Evolutionary conservation across 768 basidiomycete genomes (phyloP).

Genomic region (Tephrocybe sp.): DNA sequence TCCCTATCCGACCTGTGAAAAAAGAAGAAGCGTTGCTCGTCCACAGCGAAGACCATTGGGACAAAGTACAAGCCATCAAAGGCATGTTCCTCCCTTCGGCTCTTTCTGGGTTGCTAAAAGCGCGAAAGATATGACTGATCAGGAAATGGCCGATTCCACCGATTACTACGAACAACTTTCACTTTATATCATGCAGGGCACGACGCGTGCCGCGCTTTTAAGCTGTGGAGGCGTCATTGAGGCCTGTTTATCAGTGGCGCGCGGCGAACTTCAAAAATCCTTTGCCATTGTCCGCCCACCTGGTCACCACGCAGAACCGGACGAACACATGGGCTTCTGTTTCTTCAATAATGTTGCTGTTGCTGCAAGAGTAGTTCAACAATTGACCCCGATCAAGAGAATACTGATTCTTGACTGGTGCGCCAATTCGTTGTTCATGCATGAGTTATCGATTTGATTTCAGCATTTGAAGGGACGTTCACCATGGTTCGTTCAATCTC

Average conservation of each 20-base stretch:
- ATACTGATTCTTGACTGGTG: slow-evolving; percentile 96
- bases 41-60: slow-evolving; percentile 90
- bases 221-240: slow-evolving; percentile 97
- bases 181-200: slow-evolving; percentile 86
- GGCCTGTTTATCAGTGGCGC: slow-evolving; percentile 83
- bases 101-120: slow-evolving; percentile 2
- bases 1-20: slow-evolving; percentile 73
- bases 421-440: slow-evolving; percentile 26
- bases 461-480: slow-evolving; percentile 65
- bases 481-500: slow-evolving; percentile 57
- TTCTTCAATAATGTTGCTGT: slow-evolving; percentile 99
- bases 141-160: slow-evolving; percentile 74
- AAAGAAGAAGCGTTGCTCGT: slow-evolving; percentile 85
- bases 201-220: slow-evolving; percentile 80
- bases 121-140: slow-evolving; percentile 64
- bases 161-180: slow-evolving; percentile 89
- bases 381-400: slow-evolving; percentile 67
- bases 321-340: slow-evolving; percentile 98
- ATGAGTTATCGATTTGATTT: not conserved
- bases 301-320: slow-evolving; percentile 97
- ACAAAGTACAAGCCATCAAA: slow-evolving; percentile 81
- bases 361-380: slow-evolving; percentile 79
- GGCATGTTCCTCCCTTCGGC: slow-evolving; percentile 49
- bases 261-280: slow-evolving; percentile 74
- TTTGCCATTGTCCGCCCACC: slow-evolving; percentile 97